These are phyloP conservation scores for Astrephomene gubernaculifera DNA, from an alignment of 139 green algal species.

Conservation along the genomic window DNA sequence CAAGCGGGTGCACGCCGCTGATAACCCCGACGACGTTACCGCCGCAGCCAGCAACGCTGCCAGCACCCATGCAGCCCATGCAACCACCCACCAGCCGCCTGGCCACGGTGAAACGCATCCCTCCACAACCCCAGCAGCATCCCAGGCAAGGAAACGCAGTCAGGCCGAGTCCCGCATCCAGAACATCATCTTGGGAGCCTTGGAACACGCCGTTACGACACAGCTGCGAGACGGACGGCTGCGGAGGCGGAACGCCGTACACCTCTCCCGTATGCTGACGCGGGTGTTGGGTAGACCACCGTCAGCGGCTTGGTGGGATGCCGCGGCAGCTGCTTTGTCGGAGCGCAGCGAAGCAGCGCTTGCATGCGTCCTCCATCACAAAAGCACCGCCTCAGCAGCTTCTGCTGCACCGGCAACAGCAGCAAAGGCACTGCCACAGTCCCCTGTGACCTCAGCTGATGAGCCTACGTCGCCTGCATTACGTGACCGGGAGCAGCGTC, in stretches of 20 bases:
- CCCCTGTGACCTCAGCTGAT: too few relatives aligned
- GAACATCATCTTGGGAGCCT: neutral
- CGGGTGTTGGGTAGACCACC: neutral
- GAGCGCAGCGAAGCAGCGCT: neutral
- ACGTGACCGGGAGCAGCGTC: too few relatives aligned
- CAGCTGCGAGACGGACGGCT: neutral
- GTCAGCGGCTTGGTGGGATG: neutral
- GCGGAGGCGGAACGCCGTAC: neutral
- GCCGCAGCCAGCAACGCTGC: too few relatives aligned
- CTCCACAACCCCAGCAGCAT: too few relatives aligned
- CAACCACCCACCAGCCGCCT: too few relatives aligned
- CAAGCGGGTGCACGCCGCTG: too few relatives aligned
- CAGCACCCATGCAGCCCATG: too few relatives aligned
- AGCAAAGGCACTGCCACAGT: neutral
- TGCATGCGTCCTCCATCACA: neutral
- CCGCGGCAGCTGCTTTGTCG: neutral
- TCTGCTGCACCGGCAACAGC: neutral
- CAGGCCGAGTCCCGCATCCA: neutral
- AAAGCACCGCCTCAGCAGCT: neutral
- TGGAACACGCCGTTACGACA: slow-evolving; percentile 2
- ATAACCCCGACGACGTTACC: too few relatives aligned
- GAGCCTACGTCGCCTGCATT: too few relatives aligned
- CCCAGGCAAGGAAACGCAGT: too few relatives aligned
- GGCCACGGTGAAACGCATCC: too few relatives aligned
- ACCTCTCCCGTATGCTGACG: neutral